Base-by-base conservation (phyloP, 78 protist genomes). In the Chrysochromulina parva region DNA sequence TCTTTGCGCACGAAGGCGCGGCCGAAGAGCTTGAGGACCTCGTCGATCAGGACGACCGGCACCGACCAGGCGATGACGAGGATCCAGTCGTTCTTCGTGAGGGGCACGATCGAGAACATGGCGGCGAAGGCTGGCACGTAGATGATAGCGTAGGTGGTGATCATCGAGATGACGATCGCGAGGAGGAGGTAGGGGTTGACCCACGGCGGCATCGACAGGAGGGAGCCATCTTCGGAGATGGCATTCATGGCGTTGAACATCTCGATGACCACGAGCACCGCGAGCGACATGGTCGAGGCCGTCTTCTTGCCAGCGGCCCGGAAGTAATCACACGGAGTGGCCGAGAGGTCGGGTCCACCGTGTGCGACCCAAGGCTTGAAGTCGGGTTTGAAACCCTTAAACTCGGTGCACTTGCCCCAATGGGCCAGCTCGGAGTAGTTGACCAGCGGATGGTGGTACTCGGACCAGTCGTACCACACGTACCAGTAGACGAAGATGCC, bases 31-130 rank as follows among this genome's bases (percentile, higher is more conserved):
- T 96, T 96, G 90, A 94, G 94, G 1, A 89, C 50, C 88, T 96
- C 97, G 93, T 96, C 97, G 81, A 94, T 7, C 90, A 96, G 0
- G 62, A 96, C 28, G 85, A 96, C 95, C 48, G 96, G 96, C 26
- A 91, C 0, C 52, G 95, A 93, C 60, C 86, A 22, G 74, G 60
- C 55, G n/a, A 94, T 1, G 81, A 93, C 95, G 57, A 28, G 7
- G 50, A 1, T 6, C 97, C 97, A 96, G 52, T 93, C 95, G 48
- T 76, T 73, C 24, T 0, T 0, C 52, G 38, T 69, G 50, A 95
- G 95, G 6, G 93, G 89, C 19, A 26, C 60, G 76, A 93, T 76
- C 53, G 53, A 57, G 74, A 95, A 93, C 22, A 93, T 38, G 20
- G 38, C 0, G 6, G 93, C 73, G 69, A 94, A n/a, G 87, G n/a